Percentiles rank a stretch among this genome's conserved stretches.
Conservation (phyloP, 2,329 filamentous ascomycete genomes). For the Fusarium guadeloupense region DNA sequence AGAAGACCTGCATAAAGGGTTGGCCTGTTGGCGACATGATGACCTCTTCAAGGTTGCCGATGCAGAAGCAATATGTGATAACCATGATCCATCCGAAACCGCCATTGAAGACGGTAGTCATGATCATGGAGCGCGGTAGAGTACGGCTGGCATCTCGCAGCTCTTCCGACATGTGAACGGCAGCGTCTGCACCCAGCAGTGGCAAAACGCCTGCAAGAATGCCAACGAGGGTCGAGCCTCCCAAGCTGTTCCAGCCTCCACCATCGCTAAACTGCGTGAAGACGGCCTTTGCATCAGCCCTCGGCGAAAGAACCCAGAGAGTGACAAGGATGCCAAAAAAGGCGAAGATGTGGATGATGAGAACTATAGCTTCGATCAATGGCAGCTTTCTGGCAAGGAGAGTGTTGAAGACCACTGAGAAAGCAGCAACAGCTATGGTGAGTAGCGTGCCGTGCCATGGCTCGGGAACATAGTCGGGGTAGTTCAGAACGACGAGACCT, state of each 20-base stretch:
- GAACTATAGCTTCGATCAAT: slow-evolving; percentile 20
- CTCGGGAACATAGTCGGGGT: slow-evolving; percentile 20
- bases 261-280: slow-evolving; percentile 36
- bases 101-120: slow-evolving; percentile 34
- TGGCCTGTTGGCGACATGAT: slow-evolving; percentile 30
- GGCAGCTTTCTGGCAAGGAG: slow-evolving; percentile 29
- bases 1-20: slow-evolving; percentile 39
- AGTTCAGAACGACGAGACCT: slow-evolving; percentile 51
- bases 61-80: slow-evolving; percentile 36
- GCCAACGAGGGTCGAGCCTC: slow-evolving; percentile 32
- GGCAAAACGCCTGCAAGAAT: slow-evolving; percentile 34
- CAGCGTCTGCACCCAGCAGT: slow-evolving; percentile 34
- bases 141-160: slow-evolving; percentile 34
- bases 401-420: slow-evolving; percentile 34
- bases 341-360: slow-evolving; percentile 36
- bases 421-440: slow-evolving; percentile 17
- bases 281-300: slow-evolving; percentile 23
- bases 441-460: slow-evolving; percentile 37
- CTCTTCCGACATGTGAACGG: slow-evolving; percentile 39
- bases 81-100: slow-evolving; percentile 40
- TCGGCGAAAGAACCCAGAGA: slow-evolving; percentile 36
- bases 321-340: slow-evolving; percentile 36
- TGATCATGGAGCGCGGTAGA: slow-evolving; percentile 31
- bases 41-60: slow-evolving; percentile 33
- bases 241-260: slow-evolving; percentile 31